Percentiles rank a stretch among this genome's conserved stretches.
Conservation (phyloP, 2,329 filamentous ascomycete species). For the Chrysosporium queenslandicum region DNA sequence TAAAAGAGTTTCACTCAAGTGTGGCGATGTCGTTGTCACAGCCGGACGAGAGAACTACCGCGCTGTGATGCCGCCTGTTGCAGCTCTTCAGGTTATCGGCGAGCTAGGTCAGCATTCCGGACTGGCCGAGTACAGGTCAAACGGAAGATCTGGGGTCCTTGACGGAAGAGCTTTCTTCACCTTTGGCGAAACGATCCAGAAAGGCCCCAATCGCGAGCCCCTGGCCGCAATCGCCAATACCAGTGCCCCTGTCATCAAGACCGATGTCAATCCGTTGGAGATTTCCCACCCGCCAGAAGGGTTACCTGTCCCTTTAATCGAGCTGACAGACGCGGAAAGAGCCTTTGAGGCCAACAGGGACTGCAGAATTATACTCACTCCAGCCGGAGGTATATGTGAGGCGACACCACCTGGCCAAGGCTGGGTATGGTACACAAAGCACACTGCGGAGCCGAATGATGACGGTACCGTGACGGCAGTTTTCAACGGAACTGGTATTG, state of each 20-base stretch:
- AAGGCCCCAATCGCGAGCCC: neutral
- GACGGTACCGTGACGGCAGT: neutral
- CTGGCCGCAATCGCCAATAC: constrained; percentile 7
- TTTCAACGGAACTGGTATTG: constrained; percentile 14
- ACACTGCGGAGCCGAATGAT: neutral
- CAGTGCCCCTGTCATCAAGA: constrained; percentile 5
- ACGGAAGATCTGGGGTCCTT: constrained; percentile 11
- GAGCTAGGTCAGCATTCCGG: constrained; percentile 6
- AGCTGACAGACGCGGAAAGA: constrained; percentile 11
- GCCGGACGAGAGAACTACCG: constrained; percentile 12
- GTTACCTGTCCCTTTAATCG: constrained; percentile 9
- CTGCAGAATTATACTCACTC: constrained; percentile 7
- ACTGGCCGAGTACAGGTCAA: constrained; percentile 5
- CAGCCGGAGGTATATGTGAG: constrained; percentile 13
- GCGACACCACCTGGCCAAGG: constrained; percentile 9
- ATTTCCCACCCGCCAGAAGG: constrained; percentile 8
- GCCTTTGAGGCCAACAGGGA: constrained; percentile 3
- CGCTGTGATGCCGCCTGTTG: constrained; percentile 11
- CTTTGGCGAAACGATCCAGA: constrained; percentile 10
- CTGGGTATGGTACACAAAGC: constrained; percentile 15
- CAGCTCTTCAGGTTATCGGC: constrained; percentile 5
- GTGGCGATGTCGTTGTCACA: constrained; percentile 13
- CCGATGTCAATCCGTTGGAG: neutral
- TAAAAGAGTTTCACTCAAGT: constrained; percentile 1
- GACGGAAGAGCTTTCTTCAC: constrained; percentile 8